A percentile compares a stretch with the other conserved stretches of the same genome.
phyloP scores from a whole-genome alignment of 148 eudicot species.

The Persicaria tinctoria region DNA sequence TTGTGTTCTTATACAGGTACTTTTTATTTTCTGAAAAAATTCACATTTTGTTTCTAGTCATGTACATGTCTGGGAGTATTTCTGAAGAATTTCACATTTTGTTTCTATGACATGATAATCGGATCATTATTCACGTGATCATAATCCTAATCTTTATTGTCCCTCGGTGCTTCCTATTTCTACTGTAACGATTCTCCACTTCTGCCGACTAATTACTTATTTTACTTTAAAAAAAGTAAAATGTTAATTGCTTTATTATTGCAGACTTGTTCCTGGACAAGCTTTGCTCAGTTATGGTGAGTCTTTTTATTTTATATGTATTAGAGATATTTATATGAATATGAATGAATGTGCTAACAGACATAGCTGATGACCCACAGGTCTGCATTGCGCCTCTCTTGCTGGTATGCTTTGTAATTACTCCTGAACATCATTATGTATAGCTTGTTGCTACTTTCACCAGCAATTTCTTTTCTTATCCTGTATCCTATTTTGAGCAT shows the following conservation, averaged over 20 bases:
- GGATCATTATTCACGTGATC: background rate
- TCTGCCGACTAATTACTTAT: too few species aligned
- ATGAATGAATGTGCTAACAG: background rate
- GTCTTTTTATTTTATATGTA: conserved; percentile 16
- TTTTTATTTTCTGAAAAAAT: background rate
- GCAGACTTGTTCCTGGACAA: conserved; percentile 90
- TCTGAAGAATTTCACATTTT: background rate
- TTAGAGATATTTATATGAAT: conserved; percentile 1
- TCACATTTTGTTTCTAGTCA: background rate
- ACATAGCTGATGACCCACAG: conserved; percentile 37
- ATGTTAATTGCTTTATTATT: conserved; percentile 3
- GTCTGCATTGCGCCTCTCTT: conserved; percentile 87
- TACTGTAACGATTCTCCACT: background rate
- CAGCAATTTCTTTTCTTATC: background rate
- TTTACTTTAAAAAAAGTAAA: too few species aligned
- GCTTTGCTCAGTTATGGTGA: conserved; percentile 92
- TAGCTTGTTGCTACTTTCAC: background rate
- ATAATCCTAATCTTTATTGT: background rate
- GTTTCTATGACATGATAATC: background rate
- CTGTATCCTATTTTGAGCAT: background rate
- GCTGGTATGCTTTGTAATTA: conserved; percentile 77
- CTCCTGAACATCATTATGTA: conserved; percentile 22
- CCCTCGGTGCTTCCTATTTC: background rate
- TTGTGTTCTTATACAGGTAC: conserved; percentile 90
- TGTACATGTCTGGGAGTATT: background rate